Evolutionary conservation across 768 basidiomycete species (phyloP), one percentile per base, ranked within the genome.

Genomic region (Coprinellus aureogranulatus): DNA sequence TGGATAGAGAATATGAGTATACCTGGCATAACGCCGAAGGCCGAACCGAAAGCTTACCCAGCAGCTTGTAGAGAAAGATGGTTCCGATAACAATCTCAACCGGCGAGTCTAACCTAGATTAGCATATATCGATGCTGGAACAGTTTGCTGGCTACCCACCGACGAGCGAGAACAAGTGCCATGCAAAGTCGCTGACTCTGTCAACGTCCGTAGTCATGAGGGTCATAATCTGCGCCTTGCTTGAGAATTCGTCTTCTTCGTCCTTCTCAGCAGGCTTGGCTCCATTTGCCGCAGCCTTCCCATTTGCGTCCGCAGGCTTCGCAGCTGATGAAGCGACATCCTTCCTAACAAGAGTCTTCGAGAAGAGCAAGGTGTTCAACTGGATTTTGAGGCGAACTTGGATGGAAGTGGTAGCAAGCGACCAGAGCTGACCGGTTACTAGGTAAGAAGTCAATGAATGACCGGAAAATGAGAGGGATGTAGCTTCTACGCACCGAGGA

Each of bases 131-230:
- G 23, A 28, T n/a, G n/a, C n/a, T n/a, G 45, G 52, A 37, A 5
- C 16, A 9, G 4, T 26, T 9, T 18, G 16, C 18, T 49, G 30
- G 26, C 16, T 18, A 65, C 81, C 49, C 60, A 87, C 89, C 88
- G 54, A 92, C 77, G 39, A 92, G 79, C 1, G 87, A 76, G 67
- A 89, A 92, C 52, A 88, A 62, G 67, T 92, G 88, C 85, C 85
- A 90, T 1, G 85, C 73, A 65, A 95, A 91, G 51, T 95, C 91
- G 68, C 88, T 85, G 60, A 95, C 87, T 54, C 94, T 82, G 68
- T 95, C 92, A 27, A 94, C 92, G 62, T 97, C 94, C 4, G 92
- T 94, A 5, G 94, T 95, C 90, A 96, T 94, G 28, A 96, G 81
- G 2, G 91, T 95, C 93, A 96, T 94, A 64, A 97, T 86, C 73